A percentile compares a stretch with the other conserved stretches of the same genome.
Conservation (phyloP, 306 rosid species). For the Trichosanthes cucumerina region DNA sequence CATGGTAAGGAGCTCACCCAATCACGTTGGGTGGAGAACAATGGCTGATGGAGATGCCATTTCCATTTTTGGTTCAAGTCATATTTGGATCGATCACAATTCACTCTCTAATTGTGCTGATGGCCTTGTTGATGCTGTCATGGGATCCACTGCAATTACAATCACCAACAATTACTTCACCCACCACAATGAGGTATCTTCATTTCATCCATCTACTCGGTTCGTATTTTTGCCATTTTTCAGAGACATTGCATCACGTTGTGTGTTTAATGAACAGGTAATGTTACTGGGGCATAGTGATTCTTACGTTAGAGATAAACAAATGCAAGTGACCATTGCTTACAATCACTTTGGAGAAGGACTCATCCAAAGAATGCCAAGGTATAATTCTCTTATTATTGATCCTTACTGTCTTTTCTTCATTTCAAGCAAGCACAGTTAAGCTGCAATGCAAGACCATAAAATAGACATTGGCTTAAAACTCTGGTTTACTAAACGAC, state of each 20-base stretch:
- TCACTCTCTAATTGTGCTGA: constrained; percentile 92
- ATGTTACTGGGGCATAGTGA: constrained; percentile 95
- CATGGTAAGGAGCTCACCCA: constrained; percentile 86
- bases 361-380: constrained; percentile 98
- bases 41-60: constrained; percentile 94
- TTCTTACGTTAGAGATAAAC: constrained; percentile 82
- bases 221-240: neutral
- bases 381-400: constrained; percentile 29
- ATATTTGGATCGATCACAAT: constrained; percentile 91
- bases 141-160: constrained; percentile 94
- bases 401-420: neutral
- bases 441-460: neutral
- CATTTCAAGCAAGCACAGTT: constrained; percentile 4
- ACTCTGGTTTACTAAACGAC: neutral
- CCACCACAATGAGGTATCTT: constrained; percentile 90
- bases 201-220: neutral
- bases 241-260: neutral
- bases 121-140: constrained; percentile 93
- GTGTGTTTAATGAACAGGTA: constrained; percentile 45
- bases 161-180: constrained; percentile 93
- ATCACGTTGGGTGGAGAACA: constrained; percentile 93
- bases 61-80: constrained; percentile 92
- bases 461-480: neutral
- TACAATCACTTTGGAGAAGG: constrained; percentile 99
- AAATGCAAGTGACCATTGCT: constrained; percentile 95